These are phyloP conservation scores for Persicaria maculosa DNA, from an alignment of 148 eudicot species.

Conservation along the genomic window DNA sequence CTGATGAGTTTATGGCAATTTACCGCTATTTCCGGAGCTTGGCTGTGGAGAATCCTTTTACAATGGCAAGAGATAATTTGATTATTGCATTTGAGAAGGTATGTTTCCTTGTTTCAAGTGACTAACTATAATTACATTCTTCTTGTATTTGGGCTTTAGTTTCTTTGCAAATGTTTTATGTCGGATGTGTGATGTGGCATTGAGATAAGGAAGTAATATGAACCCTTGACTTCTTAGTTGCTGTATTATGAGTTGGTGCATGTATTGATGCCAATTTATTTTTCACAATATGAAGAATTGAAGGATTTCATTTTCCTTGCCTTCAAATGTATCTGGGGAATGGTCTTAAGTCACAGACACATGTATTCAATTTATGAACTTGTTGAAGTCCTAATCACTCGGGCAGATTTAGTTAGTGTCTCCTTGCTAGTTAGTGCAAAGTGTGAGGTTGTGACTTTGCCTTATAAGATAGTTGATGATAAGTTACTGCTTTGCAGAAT, in stretches of 20 bases:
- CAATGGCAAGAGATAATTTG: constrained; percentile 91
- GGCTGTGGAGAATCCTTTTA: constrained; percentile 79
- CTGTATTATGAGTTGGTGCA: neutral
- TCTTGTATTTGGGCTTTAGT: neutral
- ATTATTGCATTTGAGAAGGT: constrained; percentile 98
- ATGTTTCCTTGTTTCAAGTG: constrained; percentile 5
- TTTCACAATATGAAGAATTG: neutral
- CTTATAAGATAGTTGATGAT: neutral
- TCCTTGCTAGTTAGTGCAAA: neutral
- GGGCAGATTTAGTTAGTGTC: neutral
- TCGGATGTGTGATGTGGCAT: neutral
- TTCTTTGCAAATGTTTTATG: neutral
- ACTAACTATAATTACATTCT: neutral
- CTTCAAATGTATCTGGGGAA: neutral
- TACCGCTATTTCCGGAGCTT: constrained; percentile 95
- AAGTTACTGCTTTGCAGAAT: constrained; percentile 46
- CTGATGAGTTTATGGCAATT: constrained; percentile 67
- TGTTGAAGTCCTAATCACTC: neutral
- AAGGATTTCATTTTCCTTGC: neutral
- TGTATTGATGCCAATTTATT: neutral
- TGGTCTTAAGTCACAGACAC: neutral
- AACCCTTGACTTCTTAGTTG: neutral
- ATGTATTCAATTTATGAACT: neutral
- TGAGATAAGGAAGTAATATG: neutral
- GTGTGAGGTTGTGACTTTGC: neutral